A percentile compares a stretch with the other conserved stretches of the same genome.
Conservation (phyloP, 306 rosid genomes). For the Inga laurina region DNA sequence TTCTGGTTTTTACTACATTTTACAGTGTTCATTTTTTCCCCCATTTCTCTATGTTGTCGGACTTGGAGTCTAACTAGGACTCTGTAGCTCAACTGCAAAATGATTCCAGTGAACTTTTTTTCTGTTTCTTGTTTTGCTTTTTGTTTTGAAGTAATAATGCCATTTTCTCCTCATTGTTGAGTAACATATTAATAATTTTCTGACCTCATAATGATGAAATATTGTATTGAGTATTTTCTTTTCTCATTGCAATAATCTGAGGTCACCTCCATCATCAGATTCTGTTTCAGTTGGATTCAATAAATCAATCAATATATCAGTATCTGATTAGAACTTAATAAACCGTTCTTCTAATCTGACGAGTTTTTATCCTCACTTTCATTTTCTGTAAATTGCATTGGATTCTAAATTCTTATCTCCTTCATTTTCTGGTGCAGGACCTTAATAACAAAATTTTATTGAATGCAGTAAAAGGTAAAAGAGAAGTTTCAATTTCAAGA, state of each 20-base stretch:
- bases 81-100: conserved; percentile 24
- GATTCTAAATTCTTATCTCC: neutral
- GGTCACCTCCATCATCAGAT: neutral
- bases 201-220: neutral
- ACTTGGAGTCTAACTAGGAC: conserved; percentile 1
- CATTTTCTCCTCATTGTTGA: conserved; percentile 22
- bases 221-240: too few relatives aligned
- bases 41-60: conserved; percentile 11
- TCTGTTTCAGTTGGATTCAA: conserved; percentile 9
- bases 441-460: conserved; percentile 61
- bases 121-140: neutral
- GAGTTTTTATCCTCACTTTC: neutral
- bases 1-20: neutral
- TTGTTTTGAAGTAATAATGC: neutral
- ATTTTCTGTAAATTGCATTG: neutral
- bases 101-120: conserved; percentile 24
- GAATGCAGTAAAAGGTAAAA: conserved; percentile 85
- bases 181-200: too few relatives aligned
- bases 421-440: conserved; percentile 60
- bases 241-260: too few relatives aligned
- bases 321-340: conserved; percentile 2
- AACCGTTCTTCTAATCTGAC: neutral
- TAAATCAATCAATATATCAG: conserved; percentile 25
- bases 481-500: neutral
- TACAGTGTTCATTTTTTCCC: neutral